Evolutionary conservation across 495 filamentous ascomycete genomes (phyloP).

Genomic region (Neurospora sp.): DNA sequence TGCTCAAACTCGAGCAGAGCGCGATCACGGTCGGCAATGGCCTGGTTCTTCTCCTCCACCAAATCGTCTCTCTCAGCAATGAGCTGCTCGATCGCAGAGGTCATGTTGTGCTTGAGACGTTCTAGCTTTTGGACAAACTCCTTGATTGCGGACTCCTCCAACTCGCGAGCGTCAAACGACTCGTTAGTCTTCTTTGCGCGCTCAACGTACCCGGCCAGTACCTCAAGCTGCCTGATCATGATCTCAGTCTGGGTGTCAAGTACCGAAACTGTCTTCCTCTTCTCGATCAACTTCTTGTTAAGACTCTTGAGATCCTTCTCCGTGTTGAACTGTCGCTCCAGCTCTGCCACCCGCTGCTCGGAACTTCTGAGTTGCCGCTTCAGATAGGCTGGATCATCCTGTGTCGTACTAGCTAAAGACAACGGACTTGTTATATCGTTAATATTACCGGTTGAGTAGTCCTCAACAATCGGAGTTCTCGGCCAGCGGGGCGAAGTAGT

Average conservation of each 20-base stretch:
- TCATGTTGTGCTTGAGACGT: slow-evolving; percentile 69
- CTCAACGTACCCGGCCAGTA: slow-evolving; percentile 57
- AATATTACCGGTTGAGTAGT: slow-evolving; percentile 34
- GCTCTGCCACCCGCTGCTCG: slow-evolving; percentile 68
- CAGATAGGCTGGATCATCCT: slow-evolving; percentile 64
- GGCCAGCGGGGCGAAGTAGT: slow-evolving; percentile 54
- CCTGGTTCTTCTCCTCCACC: slow-evolving; percentile 67
- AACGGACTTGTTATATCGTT: slow-evolving; percentile 68
- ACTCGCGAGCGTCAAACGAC: slow-evolving; percentile 59
- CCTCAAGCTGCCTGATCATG: slow-evolving; percentile 82
- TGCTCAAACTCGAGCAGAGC: slow-evolving; percentile 93
- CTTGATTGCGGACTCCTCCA: slow-evolving; percentile 76
- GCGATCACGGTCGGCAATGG: slow-evolving; percentile 77
- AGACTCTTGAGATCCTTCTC: slow-evolving; percentile 75
- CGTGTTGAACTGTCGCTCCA: slow-evolving; percentile 60
- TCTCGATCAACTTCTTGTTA: slow-evolving; percentile 80
- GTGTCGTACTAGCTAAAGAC: slow-evolving; percentile 39
- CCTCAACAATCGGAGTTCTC: slow-evolving; percentile 62
- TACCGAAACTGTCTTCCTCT: slow-evolving; percentile 92
- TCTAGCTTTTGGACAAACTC: slow-evolving; percentile 85
- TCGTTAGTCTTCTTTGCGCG: slow-evolving; percentile 63
- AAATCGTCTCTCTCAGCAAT: slow-evolving; percentile 74
- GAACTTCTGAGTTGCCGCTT: slow-evolving; percentile 72
- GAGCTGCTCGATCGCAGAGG: slow-evolving; percentile 71
- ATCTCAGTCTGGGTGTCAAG: slow-evolving; percentile 92